Base-by-base conservation (phyloP, 495 filamentous ascomycete species). In the Annulohypoxylon stygium region DNA sequence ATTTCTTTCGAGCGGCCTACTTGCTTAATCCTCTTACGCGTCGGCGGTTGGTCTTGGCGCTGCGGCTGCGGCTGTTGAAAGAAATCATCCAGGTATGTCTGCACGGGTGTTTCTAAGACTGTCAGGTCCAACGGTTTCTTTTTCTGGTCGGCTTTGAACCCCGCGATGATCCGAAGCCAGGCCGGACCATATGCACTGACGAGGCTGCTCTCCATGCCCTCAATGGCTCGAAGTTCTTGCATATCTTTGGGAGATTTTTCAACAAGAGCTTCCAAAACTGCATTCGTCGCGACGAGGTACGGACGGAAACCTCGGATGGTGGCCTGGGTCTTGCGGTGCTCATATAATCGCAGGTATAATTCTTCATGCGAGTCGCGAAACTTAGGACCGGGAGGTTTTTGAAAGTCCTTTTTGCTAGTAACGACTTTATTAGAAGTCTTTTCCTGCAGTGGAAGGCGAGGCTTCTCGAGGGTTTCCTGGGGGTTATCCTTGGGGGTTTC, bases 1-100 rank as follows among this genome's bases (percentile, higher is more conserved):
- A 57, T 85, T 86, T 18, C 89, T 90, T 71, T 93, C 77, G 70
- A 91, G 80, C 64, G 91, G 88, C 75, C 93, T 90, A 45, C 89
- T 86, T 55, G 83, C 78, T 20, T 78, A 58, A 39, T 60, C 75
- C 67, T 66, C 78, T 48, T 70, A 72, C 43, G 81, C 78, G 1
- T 83, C 76, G 2, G 79, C 77, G 37, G 77, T 78, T 12, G 82
- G 86, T 47, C 33, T 14, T 20, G 14, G 37, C 11, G 26, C 11
- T 59, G 50, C 2, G 18, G 60, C 26, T 58, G 51, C 30, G 45
- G 45, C 10, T 18, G 8, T n/a, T 43, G 7, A 4, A 39, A 25
- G 50, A 51, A 30, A 6, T 41, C 12, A 16, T 30, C 8, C 10
- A 37, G 12, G 11, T 2, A 1, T 2, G 47, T 10, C 1, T 6